Conservation (phyloP, 129 eudicot genomes). For the Artemisia tridentata region DNA sequence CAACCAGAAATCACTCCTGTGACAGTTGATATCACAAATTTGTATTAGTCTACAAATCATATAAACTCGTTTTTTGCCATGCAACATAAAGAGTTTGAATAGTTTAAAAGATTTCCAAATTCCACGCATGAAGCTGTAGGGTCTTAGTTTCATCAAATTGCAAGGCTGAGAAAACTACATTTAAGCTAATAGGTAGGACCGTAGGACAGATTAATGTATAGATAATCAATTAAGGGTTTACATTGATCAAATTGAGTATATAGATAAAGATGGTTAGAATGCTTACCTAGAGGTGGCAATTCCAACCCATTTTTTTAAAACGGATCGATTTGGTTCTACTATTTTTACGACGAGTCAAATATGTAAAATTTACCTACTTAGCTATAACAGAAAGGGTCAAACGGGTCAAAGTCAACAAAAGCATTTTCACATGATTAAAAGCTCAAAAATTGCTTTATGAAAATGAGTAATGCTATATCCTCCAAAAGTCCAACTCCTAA, state of each 20-base stretch:
- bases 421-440: neutral
- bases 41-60: constrained; percentile 3
- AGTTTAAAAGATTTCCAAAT: constrained; percentile 10
- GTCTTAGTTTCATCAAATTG: neutral
- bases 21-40: constrained; percentile 6
- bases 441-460: neutral
- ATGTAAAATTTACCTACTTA: neutral
- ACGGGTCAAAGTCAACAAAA: neutral
- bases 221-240: neutral
- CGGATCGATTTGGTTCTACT: constrained; percentile 3
- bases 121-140: neutral
- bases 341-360: neutral
- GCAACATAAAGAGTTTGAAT: neutral
- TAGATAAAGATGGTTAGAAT: neutral
- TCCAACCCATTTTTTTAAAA: neutral
- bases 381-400: neutral
- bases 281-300: constrained; percentile 1
- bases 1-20: constrained; percentile 7
- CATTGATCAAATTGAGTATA: neutral
- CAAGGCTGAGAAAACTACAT: neutral
- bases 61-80: neutral
- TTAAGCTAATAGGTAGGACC: neutral
- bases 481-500: neutral
- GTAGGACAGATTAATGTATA: neutral
- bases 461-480: neutral